Evolutionary conservation across 306 rosid genomes (phyloP).

Genomic region (Leucaena leucocephala): DNA sequence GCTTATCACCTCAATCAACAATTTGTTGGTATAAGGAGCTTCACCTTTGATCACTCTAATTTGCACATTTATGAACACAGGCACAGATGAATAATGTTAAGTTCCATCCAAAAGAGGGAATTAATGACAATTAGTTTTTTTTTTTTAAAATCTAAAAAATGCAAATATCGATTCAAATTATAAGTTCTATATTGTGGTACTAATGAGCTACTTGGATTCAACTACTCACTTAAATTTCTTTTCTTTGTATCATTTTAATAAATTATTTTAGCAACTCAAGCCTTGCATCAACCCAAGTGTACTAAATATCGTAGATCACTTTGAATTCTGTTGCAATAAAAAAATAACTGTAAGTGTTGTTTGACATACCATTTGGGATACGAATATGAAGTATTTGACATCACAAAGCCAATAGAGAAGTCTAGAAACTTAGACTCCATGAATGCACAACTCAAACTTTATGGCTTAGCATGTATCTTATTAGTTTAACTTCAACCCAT

Average conservation of each 20-base stretch:
- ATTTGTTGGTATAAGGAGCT: too few species aligned
- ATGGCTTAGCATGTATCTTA: background rate
- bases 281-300: background rate
- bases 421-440: background rate
- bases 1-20: too few species aligned
- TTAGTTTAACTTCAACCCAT: background rate
- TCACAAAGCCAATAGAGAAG: background rate
- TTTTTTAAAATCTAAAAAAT: too few species aligned
- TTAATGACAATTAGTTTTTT: too few species aligned
- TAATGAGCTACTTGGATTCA: too few species aligned
- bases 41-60: slow-evolving; percentile 7
- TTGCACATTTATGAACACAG: background rate
- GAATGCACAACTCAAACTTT: slow-evolving; percentile 1
- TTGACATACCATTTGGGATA: background rate
- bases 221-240: too few species aligned
- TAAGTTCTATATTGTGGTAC: too few species aligned
- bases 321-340: background rate
- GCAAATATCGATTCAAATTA: too few species aligned
- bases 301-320: background rate
- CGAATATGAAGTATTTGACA: background rate
- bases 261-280: background rate
- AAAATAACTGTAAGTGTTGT: background rate
- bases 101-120: too few species aligned
- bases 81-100: too few species aligned
- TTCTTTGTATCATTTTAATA: too few species aligned